Evolutionary conservation across 2,329 filamentous ascomycete genomes (phyloP).

Genomic region (Xylaria multiplex): DNA sequence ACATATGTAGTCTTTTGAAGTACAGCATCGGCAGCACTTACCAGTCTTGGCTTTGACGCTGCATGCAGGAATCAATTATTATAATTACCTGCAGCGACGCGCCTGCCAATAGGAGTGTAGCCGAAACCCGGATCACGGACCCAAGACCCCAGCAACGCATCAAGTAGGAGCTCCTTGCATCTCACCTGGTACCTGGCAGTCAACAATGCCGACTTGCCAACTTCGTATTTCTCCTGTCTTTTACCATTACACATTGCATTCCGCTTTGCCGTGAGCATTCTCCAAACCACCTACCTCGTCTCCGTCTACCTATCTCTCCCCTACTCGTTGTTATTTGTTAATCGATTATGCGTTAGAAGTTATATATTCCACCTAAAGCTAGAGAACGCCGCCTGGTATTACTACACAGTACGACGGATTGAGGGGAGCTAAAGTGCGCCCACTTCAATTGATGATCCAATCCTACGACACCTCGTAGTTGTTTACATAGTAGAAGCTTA

Average conservation of each 20-base stretch:
- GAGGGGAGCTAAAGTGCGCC: background rate
- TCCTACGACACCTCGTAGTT: background rate
- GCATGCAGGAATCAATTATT: slow-evolving; percentile 4
- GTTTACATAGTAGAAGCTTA: background rate
- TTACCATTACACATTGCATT: background rate
- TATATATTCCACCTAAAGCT: slow-evolving; percentile 2
- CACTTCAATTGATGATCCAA: background rate
- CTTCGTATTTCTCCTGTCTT: background rate
- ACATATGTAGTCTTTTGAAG: too few species aligned
- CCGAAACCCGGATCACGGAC: slow-evolving; percentile 1
- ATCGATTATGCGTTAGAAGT: slow-evolving; percentile 7
- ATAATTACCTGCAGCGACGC: background rate
- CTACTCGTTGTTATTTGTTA: slow-evolving; percentile 1
- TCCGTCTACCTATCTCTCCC: slow-evolving; percentile 4
- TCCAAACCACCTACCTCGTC: background rate
- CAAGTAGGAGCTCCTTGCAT: background rate
- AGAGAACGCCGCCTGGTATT: slow-evolving; percentile 1
- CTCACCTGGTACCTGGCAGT: background rate
- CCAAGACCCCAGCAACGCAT: too few species aligned
- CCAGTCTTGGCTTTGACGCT: slow-evolving; percentile 1
- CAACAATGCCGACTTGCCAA: too few species aligned
- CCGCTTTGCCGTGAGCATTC: background rate
- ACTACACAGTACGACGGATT: slow-evolving; percentile 3
- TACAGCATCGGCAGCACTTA: background rate
- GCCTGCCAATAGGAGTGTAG: slow-evolving; percentile 25